A percentile compares a stretch with the other conserved stretches of the same genome.
These are phyloP conservation scores for Crithidia sp. DNA, from an alignment of 208 protist genomes.

Conservation along the genomic window DNA sequence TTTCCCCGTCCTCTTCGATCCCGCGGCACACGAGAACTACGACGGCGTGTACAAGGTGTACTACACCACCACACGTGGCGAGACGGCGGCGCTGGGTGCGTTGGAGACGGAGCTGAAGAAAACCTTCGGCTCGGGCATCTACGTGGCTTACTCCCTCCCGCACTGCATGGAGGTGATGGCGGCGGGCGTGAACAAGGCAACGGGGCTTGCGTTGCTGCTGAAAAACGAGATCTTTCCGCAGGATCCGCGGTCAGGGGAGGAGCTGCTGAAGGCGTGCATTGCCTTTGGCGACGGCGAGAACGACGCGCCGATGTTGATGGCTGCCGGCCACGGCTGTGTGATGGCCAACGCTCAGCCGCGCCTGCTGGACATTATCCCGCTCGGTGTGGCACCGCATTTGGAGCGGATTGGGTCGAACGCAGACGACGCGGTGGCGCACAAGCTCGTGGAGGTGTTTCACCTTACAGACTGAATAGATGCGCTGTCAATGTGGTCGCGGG, in stretches of 20 bases:
- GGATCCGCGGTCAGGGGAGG: conserved; percentile 7
- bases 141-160: conserved; percentile 33
- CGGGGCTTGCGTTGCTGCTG: conserved; percentile 24
- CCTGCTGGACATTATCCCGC: conserved; percentile 29
- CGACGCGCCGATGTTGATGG: conserved; percentile 47
- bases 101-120: conserved; percentile 24
- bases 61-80: conserved; percentile 30
- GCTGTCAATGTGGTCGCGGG: background rate
- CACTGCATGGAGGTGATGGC: conserved; percentile 56
- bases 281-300: conserved; percentile 61
- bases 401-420: conserved; percentile 46
- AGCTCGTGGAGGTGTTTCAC: conserved; percentile 38
- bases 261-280: conserved; percentile 45
- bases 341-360: conserved; percentile 42
- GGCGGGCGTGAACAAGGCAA: conserved; percentile 49
- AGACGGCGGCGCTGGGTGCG: conserved; percentile 7
- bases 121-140: conserved; percentile 12
- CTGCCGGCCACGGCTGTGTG: conserved; percentile 39
- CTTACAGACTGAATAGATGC: conserved; percentile 1
- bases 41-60: conserved; percentile 46
- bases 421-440: conserved; percentile 45
- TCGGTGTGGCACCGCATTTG: conserved; percentile 30
- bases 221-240: conserved; percentile 29
- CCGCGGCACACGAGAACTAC: conserved; percentile 29
- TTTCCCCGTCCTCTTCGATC: conserved; percentile 35